Conservation (phyloP, 169 alveolate species). For the Ophryocystis elektroscirrha region DNA sequence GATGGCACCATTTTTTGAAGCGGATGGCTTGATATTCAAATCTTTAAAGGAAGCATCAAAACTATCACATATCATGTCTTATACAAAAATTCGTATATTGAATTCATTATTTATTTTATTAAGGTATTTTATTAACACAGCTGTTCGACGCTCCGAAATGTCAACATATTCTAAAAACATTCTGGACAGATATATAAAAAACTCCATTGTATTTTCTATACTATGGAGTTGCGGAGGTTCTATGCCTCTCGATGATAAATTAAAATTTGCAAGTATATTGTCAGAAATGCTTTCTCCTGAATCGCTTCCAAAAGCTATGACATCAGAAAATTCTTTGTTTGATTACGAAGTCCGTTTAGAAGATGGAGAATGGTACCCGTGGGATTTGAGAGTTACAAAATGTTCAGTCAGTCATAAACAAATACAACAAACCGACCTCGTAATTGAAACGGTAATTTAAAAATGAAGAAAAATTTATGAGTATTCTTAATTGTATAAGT, state of each 20-base stretch:
- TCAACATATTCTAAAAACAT: neutral
- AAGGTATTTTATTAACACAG: constrained; percentile 15
- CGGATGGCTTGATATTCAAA: constrained; percentile 24
- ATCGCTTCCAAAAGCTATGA: constrained; percentile 14
- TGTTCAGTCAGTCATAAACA: constrained; percentile 44
- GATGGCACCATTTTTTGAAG: neutral
- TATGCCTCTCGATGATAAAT: constrained; percentile 49
- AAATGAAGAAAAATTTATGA: neutral
- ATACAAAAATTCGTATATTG: constrained; percentile 59
- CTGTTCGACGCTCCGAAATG: neutral
- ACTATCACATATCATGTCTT: constrained; percentile 68
- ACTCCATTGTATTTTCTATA: constrained; percentile 47
- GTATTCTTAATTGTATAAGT: neutral
- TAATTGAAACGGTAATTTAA: neutral
- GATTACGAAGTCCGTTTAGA: constrained; percentile 71
- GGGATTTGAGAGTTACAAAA: constrained; percentile 72
- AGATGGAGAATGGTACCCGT: constrained; percentile 69
- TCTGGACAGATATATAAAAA: constrained; percentile 40
- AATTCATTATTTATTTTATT: constrained; percentile 61
- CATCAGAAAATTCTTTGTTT: constrained; percentile 41
- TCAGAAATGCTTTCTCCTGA: too few species aligned
- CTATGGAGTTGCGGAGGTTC: constrained; percentile 83
- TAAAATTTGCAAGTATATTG: too few species aligned
- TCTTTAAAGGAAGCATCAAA: constrained; percentile 39
- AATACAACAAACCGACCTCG: constrained; percentile 35